phyloP scores from a whole-genome alignment of 1,284 basidiomycete genomes.

The Puccinia triticina region DNA sequence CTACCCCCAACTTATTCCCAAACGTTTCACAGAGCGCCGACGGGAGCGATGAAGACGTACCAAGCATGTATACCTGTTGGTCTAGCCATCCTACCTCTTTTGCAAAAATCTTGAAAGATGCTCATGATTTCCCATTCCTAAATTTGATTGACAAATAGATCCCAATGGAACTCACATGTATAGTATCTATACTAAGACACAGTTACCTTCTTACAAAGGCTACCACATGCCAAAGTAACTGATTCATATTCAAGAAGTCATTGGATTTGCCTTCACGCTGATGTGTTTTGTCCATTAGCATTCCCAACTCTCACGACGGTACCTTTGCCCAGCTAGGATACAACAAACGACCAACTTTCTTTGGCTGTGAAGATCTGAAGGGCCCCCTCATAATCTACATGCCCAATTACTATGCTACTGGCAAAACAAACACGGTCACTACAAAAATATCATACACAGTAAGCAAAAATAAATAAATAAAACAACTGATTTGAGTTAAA shows the following conservation, averaged over 20 bases:
- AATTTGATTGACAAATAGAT: constrained; percentile 1
- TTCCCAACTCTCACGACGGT: constrained; percentile 43
- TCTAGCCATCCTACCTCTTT: background rate
- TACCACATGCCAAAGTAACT: constrained; percentile 42
- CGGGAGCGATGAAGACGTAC: constrained; percentile 2
- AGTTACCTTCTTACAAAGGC: constrained; percentile 29
- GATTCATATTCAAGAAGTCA: background rate
- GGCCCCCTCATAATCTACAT: constrained; percentile 41
- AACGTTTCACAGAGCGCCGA: constrained; percentile 8
- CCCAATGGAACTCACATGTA: constrained; percentile 48
- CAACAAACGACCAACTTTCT: constrained; percentile 41
- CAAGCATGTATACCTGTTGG: constrained; percentile 11
- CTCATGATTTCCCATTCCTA: background rate
- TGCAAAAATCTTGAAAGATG: background rate
- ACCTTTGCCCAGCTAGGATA: constrained; percentile 38
- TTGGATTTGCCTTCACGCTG: background rate
- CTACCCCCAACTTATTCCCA: background rate
- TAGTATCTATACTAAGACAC: constrained; percentile 29
- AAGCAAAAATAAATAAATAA: constrained; percentile 2
- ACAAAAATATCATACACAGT: constrained; percentile 30
- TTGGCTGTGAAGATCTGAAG: constrained; percentile 34
- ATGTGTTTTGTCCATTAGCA: constrained; percentile 14
- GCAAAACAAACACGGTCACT: constrained; percentile 28
- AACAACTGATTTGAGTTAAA: background rate
- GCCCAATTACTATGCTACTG: constrained; percentile 44